A percentile compares a stretch with the other conserved stretches of the same genome.
Evolutionary conservation across 2,329 filamentous ascomycete genomes (phyloP).

Genomic region (Aspergillus sp.): DNA sequence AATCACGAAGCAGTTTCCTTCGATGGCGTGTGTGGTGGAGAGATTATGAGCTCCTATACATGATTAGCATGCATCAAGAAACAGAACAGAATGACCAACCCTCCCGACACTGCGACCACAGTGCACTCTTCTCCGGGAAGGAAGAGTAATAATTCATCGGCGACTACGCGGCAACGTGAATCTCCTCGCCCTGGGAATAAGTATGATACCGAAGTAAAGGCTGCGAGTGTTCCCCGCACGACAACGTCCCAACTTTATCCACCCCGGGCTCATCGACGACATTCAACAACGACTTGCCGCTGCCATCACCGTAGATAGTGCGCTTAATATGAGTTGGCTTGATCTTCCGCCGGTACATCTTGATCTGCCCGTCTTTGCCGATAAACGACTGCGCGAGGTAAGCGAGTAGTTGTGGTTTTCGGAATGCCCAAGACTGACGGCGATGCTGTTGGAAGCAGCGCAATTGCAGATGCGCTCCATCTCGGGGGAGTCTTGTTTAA

Average conservation of each 20-base stretch:
- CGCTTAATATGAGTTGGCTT: conserved; percentile 53
- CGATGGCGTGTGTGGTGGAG: conserved; percentile 54
- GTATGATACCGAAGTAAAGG: conserved; percentile 47
- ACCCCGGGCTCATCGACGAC: conserved; percentile 23
- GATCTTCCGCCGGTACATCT: conserved; percentile 44
- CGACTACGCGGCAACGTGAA: conserved; percentile 50
- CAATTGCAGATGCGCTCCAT: conserved; percentile 33
- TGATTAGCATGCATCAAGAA: conserved; percentile 15
- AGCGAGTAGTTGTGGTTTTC: conserved; percentile 35
- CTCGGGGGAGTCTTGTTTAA: conserved; percentile 23
- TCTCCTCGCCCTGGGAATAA: conserved; percentile 39
- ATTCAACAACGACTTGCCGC: conserved; percentile 32
- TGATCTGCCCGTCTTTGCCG: conserved; percentile 35
- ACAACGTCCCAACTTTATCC: conserved; percentile 40
- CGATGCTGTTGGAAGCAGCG: conserved; percentile 34
- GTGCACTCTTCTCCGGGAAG: neutral
- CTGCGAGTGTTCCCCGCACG: conserved; percentile 51
- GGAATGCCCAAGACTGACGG: conserved; percentile 42
- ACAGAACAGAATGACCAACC: conserved; percentile 6
- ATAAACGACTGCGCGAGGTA: conserved; percentile 48
- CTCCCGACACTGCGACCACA: neutral
- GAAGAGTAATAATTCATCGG: conserved; percentile 4
- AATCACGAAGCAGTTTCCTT: conserved; percentile 52
- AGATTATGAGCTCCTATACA: conserved; percentile 36
- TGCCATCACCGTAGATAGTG: conserved; percentile 47